phyloP scores from a whole-genome alignment of 2,329 filamentous ascomycete genomes.

The Nigrospora osmanthi region DNA sequence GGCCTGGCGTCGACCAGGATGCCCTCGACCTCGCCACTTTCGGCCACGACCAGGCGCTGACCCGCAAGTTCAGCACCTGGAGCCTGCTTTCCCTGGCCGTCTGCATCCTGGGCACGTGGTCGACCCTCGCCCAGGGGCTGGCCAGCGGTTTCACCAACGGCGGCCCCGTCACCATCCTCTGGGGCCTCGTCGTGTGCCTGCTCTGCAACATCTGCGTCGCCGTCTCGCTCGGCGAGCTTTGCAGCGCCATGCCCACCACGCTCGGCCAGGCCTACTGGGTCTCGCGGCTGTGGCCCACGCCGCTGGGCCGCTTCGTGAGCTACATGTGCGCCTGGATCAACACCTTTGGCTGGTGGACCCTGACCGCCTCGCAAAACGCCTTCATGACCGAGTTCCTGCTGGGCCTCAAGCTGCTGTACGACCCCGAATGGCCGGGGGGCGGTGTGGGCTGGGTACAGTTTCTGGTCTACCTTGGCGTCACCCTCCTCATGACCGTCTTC shows the following conservation, averaged over 20 bases:
- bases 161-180: constrained; percentile 45
- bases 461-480: constrained; percentile 44
- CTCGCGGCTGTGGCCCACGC: constrained; percentile 29
- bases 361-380: constrained; percentile 46
- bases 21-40: constrained; percentile 30
- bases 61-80: constrained; percentile 42
- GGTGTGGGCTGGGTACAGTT: constrained; percentile 44
- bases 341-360: constrained; percentile 50
- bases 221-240: constrained; percentile 46
- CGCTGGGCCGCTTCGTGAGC: constrained; percentile 37
- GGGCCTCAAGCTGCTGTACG: constrained; percentile 47
- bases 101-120: constrained; percentile 50
- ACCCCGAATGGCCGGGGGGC: constrained; percentile 34
- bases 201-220: constrained; percentile 45
- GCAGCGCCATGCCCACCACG: constrained; percentile 51
- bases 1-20: constrained; percentile 12
- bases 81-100: constrained; percentile 52
- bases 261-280: constrained; percentile 54
- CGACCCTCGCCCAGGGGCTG: constrained; percentile 45
- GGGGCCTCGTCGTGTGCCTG: constrained; percentile 46
- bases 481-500: constrained; percentile 35
- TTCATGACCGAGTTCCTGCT: constrained; percentile 52
- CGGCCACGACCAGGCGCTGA: constrained; percentile 29
- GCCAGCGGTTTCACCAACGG: constrained; percentile 45
- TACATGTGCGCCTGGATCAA: constrained; percentile 56